phyloP scores from a whole-genome alignment of 2,329 filamentous ascomycete species.

The Aspergillus candidus region DNA sequence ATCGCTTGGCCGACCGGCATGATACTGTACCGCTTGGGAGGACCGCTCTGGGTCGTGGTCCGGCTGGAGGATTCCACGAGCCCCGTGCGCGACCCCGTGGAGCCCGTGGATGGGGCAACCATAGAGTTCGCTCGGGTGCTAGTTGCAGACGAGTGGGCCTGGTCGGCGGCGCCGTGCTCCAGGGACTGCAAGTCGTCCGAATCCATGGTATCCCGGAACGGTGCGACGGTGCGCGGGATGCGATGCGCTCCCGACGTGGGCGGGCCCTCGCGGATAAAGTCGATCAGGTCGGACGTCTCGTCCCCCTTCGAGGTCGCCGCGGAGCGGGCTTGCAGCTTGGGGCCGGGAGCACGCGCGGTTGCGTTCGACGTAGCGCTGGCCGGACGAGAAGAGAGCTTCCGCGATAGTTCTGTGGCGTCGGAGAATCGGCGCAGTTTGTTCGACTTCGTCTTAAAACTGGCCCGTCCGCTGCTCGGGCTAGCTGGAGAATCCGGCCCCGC shows the following conservation, averaged over 20 bases:
- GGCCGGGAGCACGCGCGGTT: slow-evolving; percentile 21
- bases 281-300: slow-evolving; percentile 80
- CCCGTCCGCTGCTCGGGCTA: slow-evolving; percentile 6
- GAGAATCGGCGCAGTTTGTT: slow-evolving; percentile 13
- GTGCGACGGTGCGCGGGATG: slow-evolving; percentile 75
- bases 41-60: slow-evolving; percentile 21
- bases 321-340: slow-evolving; percentile 64
- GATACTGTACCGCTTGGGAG: slow-evolving; percentile 9
- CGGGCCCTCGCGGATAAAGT: slow-evolving; percentile 88
- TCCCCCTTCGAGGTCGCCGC: slow-evolving; percentile 57
- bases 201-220: slow-evolving; percentile 79
- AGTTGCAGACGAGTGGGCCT: slow-evolving; percentile 30
- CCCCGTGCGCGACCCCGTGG: slow-evolving; percentile 67
- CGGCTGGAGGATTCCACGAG: slow-evolving; percentile 47
- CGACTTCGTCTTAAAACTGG: slow-evolving; percentile 9
- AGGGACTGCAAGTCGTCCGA: slow-evolving; percentile 60
- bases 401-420: slow-evolving; percentile 14
- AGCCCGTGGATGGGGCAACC: slow-evolving; percentile 47
- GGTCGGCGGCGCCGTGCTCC: slow-evolving; percentile 23
- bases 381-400: slow-evolving; percentile 10
- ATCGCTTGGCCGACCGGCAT: slow-evolving; percentile 12
- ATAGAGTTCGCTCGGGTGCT: slow-evolving; percentile 49
- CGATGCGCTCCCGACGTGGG: slow-evolving; percentile 59
- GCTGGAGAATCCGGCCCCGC: slow-evolving; percentile 58
- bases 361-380: slow-evolving; percentile 13